Evolutionary conservation across 2,329 filamentous ascomycete genomes (phyloP), one percentile per base, ranked within the genome.

Genomic region (Lecanosticta acicola): DNA sequence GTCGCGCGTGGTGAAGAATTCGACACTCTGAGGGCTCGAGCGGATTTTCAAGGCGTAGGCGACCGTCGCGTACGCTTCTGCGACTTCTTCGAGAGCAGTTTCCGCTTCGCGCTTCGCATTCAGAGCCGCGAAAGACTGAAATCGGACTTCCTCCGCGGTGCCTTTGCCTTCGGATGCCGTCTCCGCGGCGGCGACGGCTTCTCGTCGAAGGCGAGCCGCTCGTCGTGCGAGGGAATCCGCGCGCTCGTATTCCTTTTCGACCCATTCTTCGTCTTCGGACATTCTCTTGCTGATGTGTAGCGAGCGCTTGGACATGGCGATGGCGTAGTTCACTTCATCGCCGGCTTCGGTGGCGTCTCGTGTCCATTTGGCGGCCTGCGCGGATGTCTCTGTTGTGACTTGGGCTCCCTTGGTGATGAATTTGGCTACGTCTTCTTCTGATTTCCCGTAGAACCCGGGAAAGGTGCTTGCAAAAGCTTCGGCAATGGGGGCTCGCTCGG

Each of bases 401-500:
- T 39, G 19, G 9, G 19, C 37, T 4, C 37, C 37, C 18, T 24
- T 39, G 17, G 37, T 21, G 37, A 39, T 3, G 17, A 21, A 39
- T 16, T 24, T 39, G 17, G 17, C 37, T 7, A 39, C 37, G 19
- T 39, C 37, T 14, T 39, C 37, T 21, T 20, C 17, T n/a, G 37
- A 21, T 20, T 20, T 18, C 18, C 37, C 37, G 37, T 21, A 21
- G 37, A 39, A 39, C 14, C 18, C 8, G 3, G 5, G 37, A 19
- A 39, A 39, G 37, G 37, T 24, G 3, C 14, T 39, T 4, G 17
- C 37, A n/a, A 39, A 39, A 13, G 19, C 37, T 21, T 39, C 37
- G 18, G 37, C 37, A 9, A 39, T 19, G 4, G 37, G 37, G 3
- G 35, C 35, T 5, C 35, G 35, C n/a, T 17, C 35, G 3, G n/a